Evolutionary conservation across 2,329 filamentous ascomycete species (phyloP).

Genomic region (Cryphonectria radicalis): DNA sequence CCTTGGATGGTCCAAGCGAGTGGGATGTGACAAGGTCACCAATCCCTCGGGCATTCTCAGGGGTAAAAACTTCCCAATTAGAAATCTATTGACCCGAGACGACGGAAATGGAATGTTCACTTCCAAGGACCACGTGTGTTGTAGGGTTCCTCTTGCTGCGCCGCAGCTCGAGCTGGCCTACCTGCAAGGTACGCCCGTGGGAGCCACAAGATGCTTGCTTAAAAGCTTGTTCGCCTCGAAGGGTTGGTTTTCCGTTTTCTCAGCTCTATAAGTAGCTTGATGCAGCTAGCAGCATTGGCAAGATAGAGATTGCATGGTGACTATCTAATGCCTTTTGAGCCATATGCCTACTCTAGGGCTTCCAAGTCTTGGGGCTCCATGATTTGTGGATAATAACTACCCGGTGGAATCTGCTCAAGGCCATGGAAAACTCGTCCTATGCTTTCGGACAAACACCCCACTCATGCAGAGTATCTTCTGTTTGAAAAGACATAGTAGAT

Average conservation of each 20-base stretch:
- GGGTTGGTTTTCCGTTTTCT: not conserved
- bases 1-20: not conserved
- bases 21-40: not conserved
- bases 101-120: not conserved
- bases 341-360: not conserved
- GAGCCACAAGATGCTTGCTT: not conserved
- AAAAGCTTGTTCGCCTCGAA: not conserved
- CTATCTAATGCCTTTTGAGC: not conserved
- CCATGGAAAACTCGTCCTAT: not conserved
- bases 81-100: not conserved
- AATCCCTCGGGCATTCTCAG: not conserved
- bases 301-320: not conserved
- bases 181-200: not conserved
- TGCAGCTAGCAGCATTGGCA: not conserved
- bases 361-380: not conserved
- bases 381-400: not conserved
- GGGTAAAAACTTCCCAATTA: too few species aligned
- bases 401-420: not conserved
- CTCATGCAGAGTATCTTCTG: not conserved
- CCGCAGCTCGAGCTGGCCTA: not conserved
- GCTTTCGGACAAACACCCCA: not conserved
- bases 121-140: not conserved
- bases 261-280: not conserved
- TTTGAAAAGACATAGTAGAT: not conserved
- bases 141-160: not conserved